These are phyloP conservation scores for Stachybotrys chlorohalonatus DNA, from an alignment of 2,329 filamentous ascomycete genomes.

Conservation along the genomic window DNA sequence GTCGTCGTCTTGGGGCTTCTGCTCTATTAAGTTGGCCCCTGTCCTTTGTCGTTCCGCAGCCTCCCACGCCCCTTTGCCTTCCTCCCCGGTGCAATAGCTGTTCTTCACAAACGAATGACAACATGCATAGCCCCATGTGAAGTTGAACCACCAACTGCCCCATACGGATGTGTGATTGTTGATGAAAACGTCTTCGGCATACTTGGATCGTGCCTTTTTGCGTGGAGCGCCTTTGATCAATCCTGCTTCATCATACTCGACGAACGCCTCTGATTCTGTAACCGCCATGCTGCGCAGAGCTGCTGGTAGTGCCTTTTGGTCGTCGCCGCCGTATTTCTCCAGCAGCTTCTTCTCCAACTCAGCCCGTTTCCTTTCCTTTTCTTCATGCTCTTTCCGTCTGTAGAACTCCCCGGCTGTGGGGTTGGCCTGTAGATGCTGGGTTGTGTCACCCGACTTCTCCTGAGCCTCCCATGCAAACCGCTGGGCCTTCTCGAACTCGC, in stretches of 20 bases:
- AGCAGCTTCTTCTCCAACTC: constrained; percentile 61
- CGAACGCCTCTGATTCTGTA: constrained; percentile 73
- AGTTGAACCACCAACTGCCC: constrained; percentile 96
- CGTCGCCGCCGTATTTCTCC: constrained; percentile 73
- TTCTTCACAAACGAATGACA: constrained; percentile 93
- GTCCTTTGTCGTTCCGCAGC: constrained; percentile 57
- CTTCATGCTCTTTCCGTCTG: constrained; percentile 70
- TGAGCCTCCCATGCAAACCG: constrained; percentile 92
- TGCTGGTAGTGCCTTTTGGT: constrained; percentile 45
- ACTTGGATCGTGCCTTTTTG: constrained; percentile 76
- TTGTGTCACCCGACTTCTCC: constrained; percentile 69
- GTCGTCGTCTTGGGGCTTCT: constrained; percentile 19
- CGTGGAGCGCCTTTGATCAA: constrained; percentile 80
- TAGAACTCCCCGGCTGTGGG: constrained; percentile 84
- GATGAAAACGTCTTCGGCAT: constrained; percentile 74
- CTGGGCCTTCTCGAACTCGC: constrained; percentile 84
- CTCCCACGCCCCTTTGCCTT: constrained; percentile 73
- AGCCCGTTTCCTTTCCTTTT: constrained; percentile 58
- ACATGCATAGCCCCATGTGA: constrained; percentile 92
- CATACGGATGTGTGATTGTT: constrained; percentile 92
- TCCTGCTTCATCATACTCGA: constrained; percentile 91
- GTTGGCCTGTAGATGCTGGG: constrained; percentile 88
- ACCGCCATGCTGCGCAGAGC: constrained; percentile 59
- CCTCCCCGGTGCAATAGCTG: constrained; percentile 92
- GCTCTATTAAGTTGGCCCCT: constrained; percentile 31